Conservation (phyloP, 78 protist genomes). For the Speleostelium caveatum region DNA sequence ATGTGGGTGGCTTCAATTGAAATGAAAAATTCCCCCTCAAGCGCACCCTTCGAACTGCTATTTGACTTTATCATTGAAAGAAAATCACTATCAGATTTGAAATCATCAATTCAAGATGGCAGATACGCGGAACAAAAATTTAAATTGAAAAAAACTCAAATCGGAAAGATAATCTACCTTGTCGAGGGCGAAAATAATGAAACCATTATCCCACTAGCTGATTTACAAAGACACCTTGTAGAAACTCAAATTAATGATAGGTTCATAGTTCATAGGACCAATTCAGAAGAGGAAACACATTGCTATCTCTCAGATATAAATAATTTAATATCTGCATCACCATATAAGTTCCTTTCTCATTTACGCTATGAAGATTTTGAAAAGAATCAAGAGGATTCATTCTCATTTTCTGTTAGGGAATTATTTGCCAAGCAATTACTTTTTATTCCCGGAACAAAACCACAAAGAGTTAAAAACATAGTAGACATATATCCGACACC, state of each 20-base stretch:
- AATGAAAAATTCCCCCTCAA: not conserved
- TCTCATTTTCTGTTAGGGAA: not conserved
- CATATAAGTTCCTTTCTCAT: not conserved
- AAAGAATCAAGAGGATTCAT: not conserved
- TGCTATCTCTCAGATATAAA: not conserved
- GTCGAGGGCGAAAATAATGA: constrained; percentile 2
- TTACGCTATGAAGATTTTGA: not conserved
- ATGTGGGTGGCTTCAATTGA: not conserved
- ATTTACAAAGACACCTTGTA: not conserved
- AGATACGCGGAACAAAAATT: constrained; percentile 60
- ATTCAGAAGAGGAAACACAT: not conserved
- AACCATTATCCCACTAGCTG: not conserved
- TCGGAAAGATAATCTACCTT: constrained; percentile 27
- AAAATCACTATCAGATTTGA: constrained; percentile 17
- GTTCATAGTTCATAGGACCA: not conserved
- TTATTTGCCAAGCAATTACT: not conserved
- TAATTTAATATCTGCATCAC: not conserved
- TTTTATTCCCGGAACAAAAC: not conserved
- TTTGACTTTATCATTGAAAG: constrained; percentile 19
- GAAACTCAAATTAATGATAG: not conserved
- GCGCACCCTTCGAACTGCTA: constrained; percentile 30
- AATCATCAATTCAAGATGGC: constrained; percentile 25
- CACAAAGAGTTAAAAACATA: not conserved
- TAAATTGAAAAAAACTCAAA: constrained; percentile 8
- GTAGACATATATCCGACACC: not conserved